Evolutionary conservation across 352 stramenopile genomes (phyloP).

Genomic region (Globisporangium solare): DNA sequence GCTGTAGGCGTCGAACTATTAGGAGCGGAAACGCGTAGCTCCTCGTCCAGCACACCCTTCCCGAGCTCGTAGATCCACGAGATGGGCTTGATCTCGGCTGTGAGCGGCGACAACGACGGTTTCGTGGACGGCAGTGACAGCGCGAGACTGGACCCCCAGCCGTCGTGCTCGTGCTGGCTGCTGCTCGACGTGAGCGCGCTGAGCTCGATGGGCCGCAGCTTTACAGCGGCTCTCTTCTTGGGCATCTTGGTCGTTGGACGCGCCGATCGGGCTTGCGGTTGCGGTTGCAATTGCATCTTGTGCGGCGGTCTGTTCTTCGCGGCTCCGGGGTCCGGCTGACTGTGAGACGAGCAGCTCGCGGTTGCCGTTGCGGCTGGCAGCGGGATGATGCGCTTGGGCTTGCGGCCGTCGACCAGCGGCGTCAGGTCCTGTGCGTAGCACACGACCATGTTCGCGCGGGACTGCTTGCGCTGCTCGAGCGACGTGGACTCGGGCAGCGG

Average conservation of each 20-base stretch:
- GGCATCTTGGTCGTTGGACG: conserved; percentile 9
- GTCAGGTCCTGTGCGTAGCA: conserved; percentile 68
- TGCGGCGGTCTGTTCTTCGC: too few species aligned
- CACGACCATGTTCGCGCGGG: conserved; percentile 24
- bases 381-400: conserved; percentile 26
- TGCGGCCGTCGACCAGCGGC: conserved; percentile 43
- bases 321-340: too few species aligned
- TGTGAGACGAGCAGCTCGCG: too few species aligned
- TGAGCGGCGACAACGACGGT: conserved; percentile 25
- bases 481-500: conserved; percentile 1
- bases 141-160: too few species aligned
- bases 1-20: background rate
- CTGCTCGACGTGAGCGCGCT: conserved; percentile 14
- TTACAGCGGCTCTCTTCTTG: conserved; percentile 1
- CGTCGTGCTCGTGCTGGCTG: conserved; percentile 23
- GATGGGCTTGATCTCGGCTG: conserved; percentile 56
- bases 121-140: conserved; percentile 1
- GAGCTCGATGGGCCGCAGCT: conserved; percentile 21
- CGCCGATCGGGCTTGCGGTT: background rate
- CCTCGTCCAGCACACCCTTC: conserved; percentile 27
- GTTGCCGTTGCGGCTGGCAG: background rate
- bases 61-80: conserved; percentile 49
- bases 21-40: conserved; percentile 6
- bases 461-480: conserved; percentile 25
- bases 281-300: conserved; percentile 15